phyloP scores from a whole-genome alignment of 2,329 filamentous ascomycete species.

The Penicillium paneum region DNA sequence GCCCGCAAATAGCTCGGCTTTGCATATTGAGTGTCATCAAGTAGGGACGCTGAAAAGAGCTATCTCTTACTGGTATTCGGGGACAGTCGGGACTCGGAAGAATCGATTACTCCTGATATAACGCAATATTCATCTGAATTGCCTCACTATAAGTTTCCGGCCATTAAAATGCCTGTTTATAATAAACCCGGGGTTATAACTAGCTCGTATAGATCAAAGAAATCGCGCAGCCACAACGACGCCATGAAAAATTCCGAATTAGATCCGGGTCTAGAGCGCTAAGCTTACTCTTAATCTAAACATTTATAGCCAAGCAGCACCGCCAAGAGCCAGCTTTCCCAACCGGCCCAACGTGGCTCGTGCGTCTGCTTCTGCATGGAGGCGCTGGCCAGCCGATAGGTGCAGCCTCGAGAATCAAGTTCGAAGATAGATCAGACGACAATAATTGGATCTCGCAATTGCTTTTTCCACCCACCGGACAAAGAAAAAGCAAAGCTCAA shows the following conservation, averaged over 20 bases:
- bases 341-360: conserved; percentile 4
- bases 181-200: background rate
- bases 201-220: background rate
- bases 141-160: background rate
- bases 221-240: conserved; percentile 1
- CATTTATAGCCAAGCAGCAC: background rate
- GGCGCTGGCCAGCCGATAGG: background rate
- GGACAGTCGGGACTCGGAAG: background rate
- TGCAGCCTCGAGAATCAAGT: background rate
- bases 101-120: background rate
- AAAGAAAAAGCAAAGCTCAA: background rate
- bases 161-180: background rate
- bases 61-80: background rate
- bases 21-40: background rate
- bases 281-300: background rate
- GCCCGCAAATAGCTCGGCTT: conserved; percentile 6
- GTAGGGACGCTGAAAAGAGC: background rate
- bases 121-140: background rate
- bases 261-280: background rate
- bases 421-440: background rate
- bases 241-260: background rate
- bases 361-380: background rate
- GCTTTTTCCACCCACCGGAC: background rate
- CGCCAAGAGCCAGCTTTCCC: conserved; percentile 1
- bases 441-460: background rate